Percentiles rank a stretch among this genome's conserved stretches.
Evolutionary conservation across 305 asterid species (phyloP).

Genomic region (Rubia balearica): DNA sequence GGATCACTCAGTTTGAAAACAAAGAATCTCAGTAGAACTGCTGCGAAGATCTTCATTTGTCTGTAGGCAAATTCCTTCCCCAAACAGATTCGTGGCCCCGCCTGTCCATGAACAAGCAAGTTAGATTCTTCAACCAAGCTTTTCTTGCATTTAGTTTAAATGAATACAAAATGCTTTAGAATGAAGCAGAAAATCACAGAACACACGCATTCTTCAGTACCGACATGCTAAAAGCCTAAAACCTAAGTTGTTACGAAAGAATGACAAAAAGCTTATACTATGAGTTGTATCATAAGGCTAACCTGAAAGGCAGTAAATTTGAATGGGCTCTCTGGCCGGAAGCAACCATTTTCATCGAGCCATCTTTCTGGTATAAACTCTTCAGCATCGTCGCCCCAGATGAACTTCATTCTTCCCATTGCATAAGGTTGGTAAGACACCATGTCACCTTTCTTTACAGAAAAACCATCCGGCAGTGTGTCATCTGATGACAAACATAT

Average conservation of each 20-base stretch:
- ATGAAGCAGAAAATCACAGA: background rate
- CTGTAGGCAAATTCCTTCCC: constrained; percentile 78
- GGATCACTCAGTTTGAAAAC: constrained; percentile 46
- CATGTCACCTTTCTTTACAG: constrained; percentile 56
- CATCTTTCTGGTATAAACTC: constrained; percentile 69
- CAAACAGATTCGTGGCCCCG: constrained; percentile 65
- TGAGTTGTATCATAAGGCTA: constrained; percentile 2
- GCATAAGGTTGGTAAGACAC: constrained; percentile 64
- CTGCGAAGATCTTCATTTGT: constrained; percentile 73
- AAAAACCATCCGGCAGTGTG: constrained; percentile 55
- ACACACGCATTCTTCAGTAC: no score
- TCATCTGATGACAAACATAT: constrained; percentile 54
- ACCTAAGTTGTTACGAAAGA: no score
- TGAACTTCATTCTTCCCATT: constrained; percentile 66
- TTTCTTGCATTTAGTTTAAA: background rate
- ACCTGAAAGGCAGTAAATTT: constrained; percentile 82
- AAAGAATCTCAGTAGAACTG: constrained; percentile 48
- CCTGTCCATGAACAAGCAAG: constrained; percentile 31
- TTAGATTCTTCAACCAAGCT: background rate
- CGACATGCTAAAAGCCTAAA: no score
- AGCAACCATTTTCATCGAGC: constrained; percentile 54
- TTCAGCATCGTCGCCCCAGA: constrained; percentile 71
- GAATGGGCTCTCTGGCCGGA: constrained; percentile 49
- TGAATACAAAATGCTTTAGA: background rate
- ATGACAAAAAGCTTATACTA: no score